phyloP scores from a whole-genome alignment of 352 stramenopile species.

The Phytophthora cactorum region DNA sequence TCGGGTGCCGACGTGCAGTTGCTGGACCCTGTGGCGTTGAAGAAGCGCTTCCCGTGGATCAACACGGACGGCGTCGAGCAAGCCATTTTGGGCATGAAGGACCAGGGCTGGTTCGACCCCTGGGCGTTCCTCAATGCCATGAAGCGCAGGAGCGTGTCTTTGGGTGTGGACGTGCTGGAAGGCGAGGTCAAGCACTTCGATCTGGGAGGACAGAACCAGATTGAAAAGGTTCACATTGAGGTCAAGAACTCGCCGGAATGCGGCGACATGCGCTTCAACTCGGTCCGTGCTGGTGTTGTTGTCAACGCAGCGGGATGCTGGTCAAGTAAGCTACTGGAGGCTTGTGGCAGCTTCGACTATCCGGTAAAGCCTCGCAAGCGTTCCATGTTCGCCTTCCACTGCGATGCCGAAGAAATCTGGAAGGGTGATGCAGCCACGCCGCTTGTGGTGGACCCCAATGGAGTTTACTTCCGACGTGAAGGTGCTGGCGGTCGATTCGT shows the following conservation, averaged over 20 bases:
- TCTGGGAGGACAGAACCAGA: conserved; percentile 54
- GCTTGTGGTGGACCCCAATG: conserved; percentile 75
- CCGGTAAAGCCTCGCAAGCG: conserved; percentile 81
- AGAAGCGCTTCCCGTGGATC: conserved; percentile 79
- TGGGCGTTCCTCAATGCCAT: conserved; percentile 82
- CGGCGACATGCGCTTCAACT: conserved; percentile 26
- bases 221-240: conserved; percentile 68
- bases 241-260: conserved; percentile 30
- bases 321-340: conserved; percentile 71
- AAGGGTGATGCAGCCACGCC: conserved; percentile 67
- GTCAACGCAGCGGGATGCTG: conserved; percentile 82
- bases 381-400: conserved; percentile 82
- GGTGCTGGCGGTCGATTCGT: conserved; percentile 74
- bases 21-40: conserved; percentile 57
- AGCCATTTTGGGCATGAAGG: conserved; percentile 66
- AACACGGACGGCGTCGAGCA: conserved; percentile 64
- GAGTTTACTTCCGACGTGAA: conserved; percentile 86
- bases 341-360: conserved; percentile 75
- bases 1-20: conserved; percentile 60
- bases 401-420: conserved; percentile 75
- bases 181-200: conserved; percentile 77
- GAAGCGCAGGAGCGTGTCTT: conserved; percentile 71
- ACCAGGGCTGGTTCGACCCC: conserved; percentile 88
- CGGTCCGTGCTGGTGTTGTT: conserved; percentile 60
- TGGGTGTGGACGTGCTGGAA: conserved; percentile 78